Percentiles rank a stretch among this genome's conserved stretches.
phyloP scores from a whole-genome alignment of 768 basidiomycete species.

The Serendipita sp. region DNA sequence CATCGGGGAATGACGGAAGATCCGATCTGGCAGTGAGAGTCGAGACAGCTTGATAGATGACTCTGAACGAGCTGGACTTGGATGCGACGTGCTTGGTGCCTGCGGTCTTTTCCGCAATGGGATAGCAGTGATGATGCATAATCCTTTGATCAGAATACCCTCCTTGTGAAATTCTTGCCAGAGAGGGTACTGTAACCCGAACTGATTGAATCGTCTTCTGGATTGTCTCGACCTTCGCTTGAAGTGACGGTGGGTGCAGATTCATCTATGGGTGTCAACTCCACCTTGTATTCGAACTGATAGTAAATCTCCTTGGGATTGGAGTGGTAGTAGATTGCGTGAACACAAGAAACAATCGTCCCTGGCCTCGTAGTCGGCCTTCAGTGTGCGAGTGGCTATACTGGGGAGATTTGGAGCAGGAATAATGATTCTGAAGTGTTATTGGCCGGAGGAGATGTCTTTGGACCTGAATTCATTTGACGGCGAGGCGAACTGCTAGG shows the following conservation, averaged over 20 bases:
- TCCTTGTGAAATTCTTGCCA: slow-evolving; percentile 98
- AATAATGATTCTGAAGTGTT: slow-evolving; percentile 80
- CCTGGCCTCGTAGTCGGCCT: slow-evolving; percentile 80
- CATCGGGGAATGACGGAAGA: slow-evolving; percentile 98
- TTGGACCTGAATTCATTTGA: slow-evolving; percentile 98
- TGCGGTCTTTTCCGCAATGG: slow-evolving; percentile 94
- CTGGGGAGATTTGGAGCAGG: slow-evolving; percentile 93
- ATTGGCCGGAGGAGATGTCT: slow-evolving; percentile 75
- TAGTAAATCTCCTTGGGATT: slow-evolving; percentile 97
- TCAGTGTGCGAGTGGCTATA: slow-evolving; percentile 80
- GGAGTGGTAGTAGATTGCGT: slow-evolving; percentile 78
- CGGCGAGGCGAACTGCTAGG: slow-evolving; percentile 98
- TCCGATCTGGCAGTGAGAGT: slow-evolving; percentile 88
- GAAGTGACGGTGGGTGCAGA: slow-evolving; percentile 32
- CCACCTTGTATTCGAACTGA: slow-evolving; percentile 77
- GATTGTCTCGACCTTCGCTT: slow-evolving; percentile 84
- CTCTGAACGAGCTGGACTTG: slow-evolving; percentile 97
- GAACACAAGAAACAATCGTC: slow-evolving; percentile 64
- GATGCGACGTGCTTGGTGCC: slow-evolving; percentile 95
- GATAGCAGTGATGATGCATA: slow-evolving; percentile 96
- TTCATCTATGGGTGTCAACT: slow-evolving; percentile 22
- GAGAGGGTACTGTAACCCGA: slow-evolving; percentile 89
- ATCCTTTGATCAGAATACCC: slow-evolving; percentile 93
- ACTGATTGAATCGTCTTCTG: slow-evolving; percentile 71
- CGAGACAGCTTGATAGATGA: slow-evolving; percentile 91